phyloP scores from a whole-genome alignment of 2,329 filamentous ascomycete species.

The Penicillium freii region DNA sequence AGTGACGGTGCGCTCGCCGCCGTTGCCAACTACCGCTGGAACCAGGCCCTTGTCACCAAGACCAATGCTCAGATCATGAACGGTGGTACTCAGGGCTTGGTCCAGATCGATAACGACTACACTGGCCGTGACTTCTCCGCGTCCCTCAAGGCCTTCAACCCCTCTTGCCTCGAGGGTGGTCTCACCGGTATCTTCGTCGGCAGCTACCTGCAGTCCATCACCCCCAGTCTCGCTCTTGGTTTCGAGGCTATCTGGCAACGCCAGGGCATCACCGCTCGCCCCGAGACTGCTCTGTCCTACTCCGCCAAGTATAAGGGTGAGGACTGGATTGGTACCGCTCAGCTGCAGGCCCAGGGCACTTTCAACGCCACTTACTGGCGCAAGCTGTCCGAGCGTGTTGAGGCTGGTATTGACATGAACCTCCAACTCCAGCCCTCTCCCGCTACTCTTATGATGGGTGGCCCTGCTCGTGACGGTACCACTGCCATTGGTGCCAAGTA shows the following conservation, averaged over 20 bases:
- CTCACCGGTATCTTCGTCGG: constrained; percentile 94
- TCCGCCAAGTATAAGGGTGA: constrained; percentile 84
- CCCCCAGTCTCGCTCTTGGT: constrained; percentile 79
- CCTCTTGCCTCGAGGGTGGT: constrained; percentile 87
- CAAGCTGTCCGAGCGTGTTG: constrained; percentile 86
- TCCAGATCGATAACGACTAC: constrained; percentile 95
- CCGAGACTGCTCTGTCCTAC: constrained; percentile 89
- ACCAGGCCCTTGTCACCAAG: constrained; percentile 76
- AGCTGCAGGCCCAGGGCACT: constrained; percentile 83
- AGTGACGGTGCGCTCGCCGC: constrained; percentile 85
- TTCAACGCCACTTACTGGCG: constrained; percentile 94
- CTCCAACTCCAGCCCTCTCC: constrained; percentile 71
- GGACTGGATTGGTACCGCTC: constrained; percentile 90
- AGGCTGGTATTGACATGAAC: constrained; percentile 93
- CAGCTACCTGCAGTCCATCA: constrained; percentile 92
- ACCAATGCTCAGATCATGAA: constrained; percentile 81
- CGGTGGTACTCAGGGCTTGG: constrained; percentile 75
- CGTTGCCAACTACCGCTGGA: constrained; percentile 92
- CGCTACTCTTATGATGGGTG: constrained; percentile 70
- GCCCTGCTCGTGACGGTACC: constrained; percentile 77
- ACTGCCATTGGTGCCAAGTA: constrained; percentile 96
- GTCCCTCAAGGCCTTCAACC: constrained; percentile 90
- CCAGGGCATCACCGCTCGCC: constrained; percentile 74
- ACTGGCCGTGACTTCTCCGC: constrained; percentile 89
- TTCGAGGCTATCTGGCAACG: constrained; percentile 94